phyloP scores from a whole-genome alignment of 1,139 yeast species.

The Yamadazyma dendronema region DNA sequence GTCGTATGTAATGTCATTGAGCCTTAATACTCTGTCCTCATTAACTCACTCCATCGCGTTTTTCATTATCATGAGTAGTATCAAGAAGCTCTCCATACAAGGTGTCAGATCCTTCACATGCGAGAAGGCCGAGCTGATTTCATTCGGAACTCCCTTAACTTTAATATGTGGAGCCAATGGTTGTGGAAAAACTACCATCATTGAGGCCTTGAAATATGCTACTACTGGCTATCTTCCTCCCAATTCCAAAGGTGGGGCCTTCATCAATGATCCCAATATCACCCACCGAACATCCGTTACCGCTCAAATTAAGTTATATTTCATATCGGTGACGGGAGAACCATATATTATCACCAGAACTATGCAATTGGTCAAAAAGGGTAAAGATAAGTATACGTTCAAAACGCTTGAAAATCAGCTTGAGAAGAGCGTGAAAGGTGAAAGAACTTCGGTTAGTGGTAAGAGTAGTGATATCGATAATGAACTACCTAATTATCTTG shows the following conservation, averaged over 20 bases:
- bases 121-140: conserved; percentile 77
- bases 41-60: background rate
- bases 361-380: conserved; percentile 67
- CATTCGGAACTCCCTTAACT: conserved; percentile 88
- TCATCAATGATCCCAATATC: conserved; percentile 88
- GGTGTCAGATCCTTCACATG: conserved; percentile 92
- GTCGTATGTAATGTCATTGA: background rate
- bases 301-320: conserved; percentile 90
- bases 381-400: conserved; percentile 55
- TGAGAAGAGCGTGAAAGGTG: conserved; percentile 62
- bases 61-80: conserved; percentile 52
- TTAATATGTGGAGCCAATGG: conserved; percentile 96
- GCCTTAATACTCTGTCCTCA: background rate
- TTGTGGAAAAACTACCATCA: conserved; percentile 96
- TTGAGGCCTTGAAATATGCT: conserved; percentile 89
- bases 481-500: conserved; percentile 77
- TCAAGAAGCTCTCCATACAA: conserved; percentile 76
- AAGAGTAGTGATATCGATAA: conserved; percentile 83
- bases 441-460: conserved; percentile 72
- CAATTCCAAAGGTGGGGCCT: conserved; percentile 93
- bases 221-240: conserved; percentile 98
- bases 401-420: conserved; percentile 91
- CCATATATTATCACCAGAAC: conserved; percentile 86
- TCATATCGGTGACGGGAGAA: conserved; percentile 67
- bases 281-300: conserved; percentile 73